phyloP scores from a whole-genome alignment of 1,284 basidiomycete genomes.

The Acaromyces ingoldii region DNA sequence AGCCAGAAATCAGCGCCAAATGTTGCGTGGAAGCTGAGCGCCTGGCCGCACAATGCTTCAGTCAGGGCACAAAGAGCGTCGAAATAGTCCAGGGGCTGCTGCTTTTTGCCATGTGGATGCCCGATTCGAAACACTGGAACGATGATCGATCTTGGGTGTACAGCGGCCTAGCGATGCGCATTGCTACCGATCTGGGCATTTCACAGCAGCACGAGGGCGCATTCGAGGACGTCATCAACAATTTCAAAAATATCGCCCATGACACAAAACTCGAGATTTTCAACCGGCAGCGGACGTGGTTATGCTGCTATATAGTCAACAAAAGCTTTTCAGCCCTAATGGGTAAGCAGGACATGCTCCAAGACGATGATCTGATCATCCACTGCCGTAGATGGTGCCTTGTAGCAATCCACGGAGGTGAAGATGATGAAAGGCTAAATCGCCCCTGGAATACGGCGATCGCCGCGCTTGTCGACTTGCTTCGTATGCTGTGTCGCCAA shows the following conservation, averaged over 20 bases:
- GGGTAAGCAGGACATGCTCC: constrained; percentile 79
- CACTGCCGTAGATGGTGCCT: too few relatives aligned
- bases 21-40: too few relatives aligned
- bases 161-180: constrained; percentile 60
- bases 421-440: too few relatives aligned
- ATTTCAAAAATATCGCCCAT: constrained; percentile 48
- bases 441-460: too few relatives aligned
- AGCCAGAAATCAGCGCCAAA: constrained; percentile 68
- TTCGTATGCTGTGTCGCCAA: too few relatives aligned
- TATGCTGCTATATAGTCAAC: constrained; percentile 82
- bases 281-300: constrained; percentile 88
- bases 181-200: constrained; percentile 91
- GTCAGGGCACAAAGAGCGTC: constrained; percentile 87
- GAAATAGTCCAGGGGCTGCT: constrained; percentile 58
- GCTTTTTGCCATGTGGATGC: constrained; percentile 51
- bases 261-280: constrained; percentile 41
- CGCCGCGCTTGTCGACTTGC: too few relatives aligned
- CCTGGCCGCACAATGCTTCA: constrained; percentile 61
- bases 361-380: too few relatives aligned
- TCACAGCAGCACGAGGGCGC: constrained; percentile 79
- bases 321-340: constrained; percentile 76
- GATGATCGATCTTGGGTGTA: constrained; percentile 85
- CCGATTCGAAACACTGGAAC: constrained; percentile 62
- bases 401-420: too few relatives aligned
- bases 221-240: too few relatives aligned